Evolutionary conservation across 768 basidiomycete species (phyloP).

Genomic region (Gymnopilus junonius): DNA sequence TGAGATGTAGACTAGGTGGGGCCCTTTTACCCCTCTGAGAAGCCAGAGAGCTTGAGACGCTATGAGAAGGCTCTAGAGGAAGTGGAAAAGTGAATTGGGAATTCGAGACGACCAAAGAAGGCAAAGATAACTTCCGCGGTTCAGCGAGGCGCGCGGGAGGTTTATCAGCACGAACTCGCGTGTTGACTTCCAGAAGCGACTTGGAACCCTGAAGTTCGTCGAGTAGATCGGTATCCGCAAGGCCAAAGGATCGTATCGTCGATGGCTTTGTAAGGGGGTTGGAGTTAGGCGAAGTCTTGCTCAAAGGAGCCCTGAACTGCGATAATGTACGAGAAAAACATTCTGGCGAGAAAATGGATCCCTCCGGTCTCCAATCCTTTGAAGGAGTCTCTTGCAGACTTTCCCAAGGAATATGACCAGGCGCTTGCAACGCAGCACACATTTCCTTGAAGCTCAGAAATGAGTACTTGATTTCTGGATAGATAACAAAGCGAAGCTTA

Average conservation of each 20-base stretch:
- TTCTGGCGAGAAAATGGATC: constrained; percentile 40
- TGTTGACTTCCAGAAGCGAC: constrained; percentile 38
- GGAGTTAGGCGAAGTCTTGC: neutral
- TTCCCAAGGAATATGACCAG: constrained; percentile 47
- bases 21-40: constrained; percentile 41
- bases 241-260: neutral
- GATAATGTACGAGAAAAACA: constrained; percentile 26
- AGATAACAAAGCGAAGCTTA: constrained; percentile 25
- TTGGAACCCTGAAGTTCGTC: constrained; percentile 46
- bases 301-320: constrained; percentile 5
- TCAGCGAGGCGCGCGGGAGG: constrained; percentile 17
- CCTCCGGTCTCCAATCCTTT: constrained; percentile 43
- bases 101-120: constrained; percentile 47
- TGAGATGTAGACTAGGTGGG: constrained; percentile 33
- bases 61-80: constrained; percentile 36
- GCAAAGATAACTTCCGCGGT: constrained; percentile 22
- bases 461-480: neutral
- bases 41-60: constrained; percentile 33
- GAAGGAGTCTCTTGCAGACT: constrained; percentile 18
- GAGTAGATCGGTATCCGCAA: constrained; percentile 42
- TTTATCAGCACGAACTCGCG: constrained; percentile 18
- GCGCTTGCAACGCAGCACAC: constrained; percentile 31
- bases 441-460: constrained; percentile 26
- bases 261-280: neutral
- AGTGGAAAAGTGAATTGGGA: constrained; percentile 44